Evolutionary conservation across 345 rosid species (phyloP).

Genomic region (Salix viminalis): DNA sequence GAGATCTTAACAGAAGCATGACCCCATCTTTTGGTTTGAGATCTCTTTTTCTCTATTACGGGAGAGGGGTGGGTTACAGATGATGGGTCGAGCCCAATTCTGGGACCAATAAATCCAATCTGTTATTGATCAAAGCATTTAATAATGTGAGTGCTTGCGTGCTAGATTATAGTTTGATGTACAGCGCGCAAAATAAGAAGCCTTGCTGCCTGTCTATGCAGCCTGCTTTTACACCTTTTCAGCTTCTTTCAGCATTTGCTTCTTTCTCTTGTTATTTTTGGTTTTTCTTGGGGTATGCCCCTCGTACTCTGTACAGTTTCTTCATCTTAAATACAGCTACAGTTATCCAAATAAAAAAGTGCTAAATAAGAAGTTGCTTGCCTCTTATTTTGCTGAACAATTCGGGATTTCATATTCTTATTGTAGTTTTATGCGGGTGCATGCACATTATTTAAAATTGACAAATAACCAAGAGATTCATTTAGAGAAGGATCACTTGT

Average conservation of each 20-base stretch:
- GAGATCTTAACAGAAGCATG: not conserved
- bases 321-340: too few species aligned
- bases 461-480: not conserved
- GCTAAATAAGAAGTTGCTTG: not conserved
- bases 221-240: too few species aligned
- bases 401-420: not conserved
- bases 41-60: not conserved
- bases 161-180: not conserved
- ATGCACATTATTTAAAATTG: not conserved
- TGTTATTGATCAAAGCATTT: not conserved
- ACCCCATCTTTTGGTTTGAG: not conserved
- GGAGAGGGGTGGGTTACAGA: not conserved
- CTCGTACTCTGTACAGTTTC: too few species aligned
- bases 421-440: not conserved
- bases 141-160: too few species aligned
- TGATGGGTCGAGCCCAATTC: not conserved
- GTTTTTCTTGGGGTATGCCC: too few species aligned
- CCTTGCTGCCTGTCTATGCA: not conserved
- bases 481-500: not conserved
- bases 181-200: not conserved
- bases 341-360: too few species aligned
- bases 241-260: too few species aligned
- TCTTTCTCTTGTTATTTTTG: too few species aligned
- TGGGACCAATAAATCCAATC: not conserved
- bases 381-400: not conserved